Percentiles rank a stretch among this genome's conserved stretches.
phyloP scores from a whole-genome alignment of 2,329 filamentous ascomycete genomes.

The Penicillium vulpinum region DNA sequence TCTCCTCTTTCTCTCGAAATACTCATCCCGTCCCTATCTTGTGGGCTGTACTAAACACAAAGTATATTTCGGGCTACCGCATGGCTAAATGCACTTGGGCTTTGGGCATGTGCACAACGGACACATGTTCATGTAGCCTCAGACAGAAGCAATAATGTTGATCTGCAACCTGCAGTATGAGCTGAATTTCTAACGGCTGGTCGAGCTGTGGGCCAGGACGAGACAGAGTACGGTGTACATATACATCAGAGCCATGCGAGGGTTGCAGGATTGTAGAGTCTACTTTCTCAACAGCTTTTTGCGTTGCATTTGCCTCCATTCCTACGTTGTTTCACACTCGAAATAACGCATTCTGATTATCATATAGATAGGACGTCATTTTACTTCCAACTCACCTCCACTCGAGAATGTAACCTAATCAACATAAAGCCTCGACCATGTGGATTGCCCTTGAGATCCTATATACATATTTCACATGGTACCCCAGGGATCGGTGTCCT shows the following conservation, averaged over 20 bases:
- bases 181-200: conserved; percentile 13
- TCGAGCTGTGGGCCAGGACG: background rate
- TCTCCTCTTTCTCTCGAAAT: conserved; percentile 7
- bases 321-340: background rate
- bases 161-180: conserved; percentile 14
- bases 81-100: conserved; percentile 1
- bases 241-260: conserved; percentile 10
- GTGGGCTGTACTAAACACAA: no score
- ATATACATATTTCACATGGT: conserved; percentile 13
- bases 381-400: background rate
- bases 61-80: conserved; percentile 1
- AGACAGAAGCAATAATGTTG: background rate
- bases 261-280: conserved; percentile 23
- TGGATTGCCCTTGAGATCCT: background rate
- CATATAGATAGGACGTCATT: background rate
- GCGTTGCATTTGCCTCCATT: background rate
- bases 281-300: background rate
- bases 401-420: background rate
- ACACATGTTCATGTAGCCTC: conserved; percentile 4
- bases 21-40: conserved; percentile 11
- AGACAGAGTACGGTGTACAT: background rate
- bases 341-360: background rate
- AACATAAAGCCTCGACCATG: background rate
- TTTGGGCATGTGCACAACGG: background rate
- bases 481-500: conserved; percentile 14